Evolutionary conservation across 345 rosid genomes (phyloP), one percentile per base, ranked within the genome.

Genomic region (Excoecaria agallocha): DNA sequence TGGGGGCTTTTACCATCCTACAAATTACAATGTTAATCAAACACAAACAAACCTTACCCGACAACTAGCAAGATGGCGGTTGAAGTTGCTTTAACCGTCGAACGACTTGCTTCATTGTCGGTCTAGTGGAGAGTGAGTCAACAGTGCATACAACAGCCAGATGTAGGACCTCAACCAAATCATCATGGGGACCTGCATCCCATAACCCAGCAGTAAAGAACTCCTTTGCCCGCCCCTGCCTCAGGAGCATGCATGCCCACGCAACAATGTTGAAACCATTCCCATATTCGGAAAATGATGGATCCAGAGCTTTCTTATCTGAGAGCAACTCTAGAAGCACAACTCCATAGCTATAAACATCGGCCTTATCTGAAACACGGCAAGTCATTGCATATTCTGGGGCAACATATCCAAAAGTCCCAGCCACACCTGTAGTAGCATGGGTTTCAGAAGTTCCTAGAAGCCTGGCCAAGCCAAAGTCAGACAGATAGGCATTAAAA

Each of bases 321-420:
- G 98, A 92, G 13, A 94, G 86, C 62, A 94, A 76, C 86, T 94
- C 97, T 17, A 92, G 89, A 57, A 94, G 85, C 63, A 94, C 98
- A 7, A 94, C 97, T 12, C 97, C 97, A 17, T 92, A 92, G 66
- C 98, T 94, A 81, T 94, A 92, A 69, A 94, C 98, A 82, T 94
- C 97, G 0, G 98, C 97, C 83, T 94, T 94, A 52, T 94, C 98
- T 6, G 98, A 94, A 74, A 94, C 98, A 49, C 97, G 97, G 74
- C 98, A 94, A 0, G 98, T 94, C 95, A 92, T 92, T 38, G 98
- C 97, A 74, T 94, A 94, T 76, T 92, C 97, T 0, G 97, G 97
- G 56, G 98, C 98, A 11, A 92, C 98, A 58, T 94, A 94, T 0
- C 98, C 98, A 15, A 91, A 92, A 25, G 98, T 94, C 20, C 98